Percentiles rank a stretch among this genome's conserved stretches.
Conservation (phyloP, 306 rosid genomes). For the Prunus armeniaca region DNA sequence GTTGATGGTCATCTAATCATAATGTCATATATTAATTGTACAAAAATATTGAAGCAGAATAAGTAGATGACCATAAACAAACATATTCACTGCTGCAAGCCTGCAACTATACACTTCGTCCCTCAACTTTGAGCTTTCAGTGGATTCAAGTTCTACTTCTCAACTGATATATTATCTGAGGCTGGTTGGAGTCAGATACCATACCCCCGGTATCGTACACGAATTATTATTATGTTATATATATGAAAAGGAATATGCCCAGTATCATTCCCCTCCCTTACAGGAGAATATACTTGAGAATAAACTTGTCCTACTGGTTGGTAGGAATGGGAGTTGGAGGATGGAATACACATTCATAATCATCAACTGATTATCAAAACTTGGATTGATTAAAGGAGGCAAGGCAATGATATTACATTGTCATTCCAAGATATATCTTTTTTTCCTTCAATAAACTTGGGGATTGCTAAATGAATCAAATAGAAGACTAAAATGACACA, state of each 20-base stretch:
- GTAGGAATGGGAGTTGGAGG: neutral
- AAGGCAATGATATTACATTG: too few species aligned
- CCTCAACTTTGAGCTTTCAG: too few species aligned
- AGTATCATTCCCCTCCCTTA: neutral
- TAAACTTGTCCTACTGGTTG: neutral
- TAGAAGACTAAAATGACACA: too few species aligned
- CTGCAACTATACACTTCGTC: neutral
- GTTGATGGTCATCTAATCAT: constrained; percentile 52
- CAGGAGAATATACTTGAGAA: constrained; percentile 12
- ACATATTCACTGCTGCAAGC: constrained; percentile 24
- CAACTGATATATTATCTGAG: too few species aligned
- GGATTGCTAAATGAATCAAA: too few species aligned
- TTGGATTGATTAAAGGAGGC: neutral
- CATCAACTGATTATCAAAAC: neutral
- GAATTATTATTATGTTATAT: too few species aligned
- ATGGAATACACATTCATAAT: neutral
- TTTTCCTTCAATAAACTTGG: too few species aligned
- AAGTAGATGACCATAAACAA: constrained; percentile 42
- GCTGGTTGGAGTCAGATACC: too few species aligned
- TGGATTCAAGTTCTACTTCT: too few species aligned
- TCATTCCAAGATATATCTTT: too few species aligned
- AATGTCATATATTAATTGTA: too few species aligned
- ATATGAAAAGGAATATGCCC: constrained; percentile 6
- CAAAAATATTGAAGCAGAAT: neutral
- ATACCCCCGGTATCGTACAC: too few species aligned